Evolutionary conservation across 768 basidiomycete genomes (phyloP).

Genomic region (Tricholoma flavovirens): DNA sequence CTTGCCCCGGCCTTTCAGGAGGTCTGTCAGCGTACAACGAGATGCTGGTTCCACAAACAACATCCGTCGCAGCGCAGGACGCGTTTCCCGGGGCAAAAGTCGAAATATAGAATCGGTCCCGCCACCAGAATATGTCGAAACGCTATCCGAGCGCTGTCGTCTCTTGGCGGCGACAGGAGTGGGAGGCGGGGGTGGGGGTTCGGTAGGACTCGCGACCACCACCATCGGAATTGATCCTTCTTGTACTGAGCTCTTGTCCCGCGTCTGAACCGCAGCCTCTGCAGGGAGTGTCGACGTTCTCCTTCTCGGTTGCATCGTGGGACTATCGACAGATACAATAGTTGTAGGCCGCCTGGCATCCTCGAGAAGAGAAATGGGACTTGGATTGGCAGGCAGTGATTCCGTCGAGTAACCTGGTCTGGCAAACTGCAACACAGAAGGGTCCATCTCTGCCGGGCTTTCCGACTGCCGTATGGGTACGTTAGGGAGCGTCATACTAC

Average conservation of each 20-base stretch:
- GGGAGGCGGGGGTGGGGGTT: slow-evolving; percentile 3
- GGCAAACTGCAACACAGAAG: slow-evolving; percentile 69
- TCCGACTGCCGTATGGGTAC: slow-evolving; percentile 23
- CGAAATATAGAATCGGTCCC: slow-evolving; percentile 96
- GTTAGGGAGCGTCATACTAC: slow-evolving; percentile 32
- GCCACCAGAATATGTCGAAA: slow-evolving; percentile 63
- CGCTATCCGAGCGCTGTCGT: slow-evolving; percentile 40
- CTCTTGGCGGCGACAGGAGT: slow-evolving; percentile 1
- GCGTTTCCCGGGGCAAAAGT: slow-evolving; percentile 87
- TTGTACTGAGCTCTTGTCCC: neutral
- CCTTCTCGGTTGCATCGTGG: neutral
- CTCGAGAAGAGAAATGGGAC: slow-evolving; percentile 12
- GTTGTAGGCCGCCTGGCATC: slow-evolving; percentile 9
- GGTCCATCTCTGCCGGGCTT: slow-evolving; percentile 57
- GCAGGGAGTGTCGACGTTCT: slow-evolving; percentile 9
- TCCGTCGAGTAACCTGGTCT: slow-evolving; percentile 76
- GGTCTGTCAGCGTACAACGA: slow-evolving; percentile 88
- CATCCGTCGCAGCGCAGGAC: slow-evolving; percentile 89
- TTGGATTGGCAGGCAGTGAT: slow-evolving; percentile 40
- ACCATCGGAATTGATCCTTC: slow-evolving; percentile 5
- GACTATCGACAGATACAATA: neutral
- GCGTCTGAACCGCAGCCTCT: neutral
- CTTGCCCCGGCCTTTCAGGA: slow-evolving; percentile 78
- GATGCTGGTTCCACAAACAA: slow-evolving; percentile 82
- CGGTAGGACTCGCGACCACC: slow-evolving; percentile 9